Base-by-base conservation (phyloP, 2,329 filamentous ascomycete species). In the Arachnomyces sp. region DNA sequence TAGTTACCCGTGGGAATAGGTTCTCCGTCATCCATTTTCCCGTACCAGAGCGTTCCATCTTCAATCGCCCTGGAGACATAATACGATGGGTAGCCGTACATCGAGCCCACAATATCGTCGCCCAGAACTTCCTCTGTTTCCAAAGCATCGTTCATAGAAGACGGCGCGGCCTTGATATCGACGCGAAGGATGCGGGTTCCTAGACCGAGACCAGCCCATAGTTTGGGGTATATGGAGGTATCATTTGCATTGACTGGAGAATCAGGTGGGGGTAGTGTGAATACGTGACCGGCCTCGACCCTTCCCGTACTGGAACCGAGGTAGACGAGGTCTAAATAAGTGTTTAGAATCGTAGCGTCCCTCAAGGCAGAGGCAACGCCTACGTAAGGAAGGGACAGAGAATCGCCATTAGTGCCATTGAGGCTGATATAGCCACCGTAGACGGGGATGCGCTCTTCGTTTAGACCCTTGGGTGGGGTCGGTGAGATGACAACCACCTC, bases 401-500 rank as follows among this genome's bases (percentile, higher is more conserved):
- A 52, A 28, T 52, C 52, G 16, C 31, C 39, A 34, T 38, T 50
- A 12, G 48, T 52, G 2, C 48, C 51, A 12, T 53, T 53, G 15
- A 56, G 17, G 3, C 51, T 47, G 38, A 60, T 51, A 39, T 57
- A 59, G 9, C 58, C 56, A 39, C 55, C 52, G 44, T 59, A 60
- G 25, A 59, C 51, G 7, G 58, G 55, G 13, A 60, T 54, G 16
- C 52, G 53, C 28, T 47, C 44, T 2, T 47, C 42, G 25, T 41
- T 43, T 12, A 58, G 44, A 7, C 46, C 51, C 28, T 40, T 41
- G 11, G 46, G 44, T 6, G 40, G 44, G 9, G 33, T 42, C 8
- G 54, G 48, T 25, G 41, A 47, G 34, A 58, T 48, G 13, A 47
- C 41, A 12, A 57, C 40, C 3, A 46, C 45, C 8, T 45, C 49